Percentiles rank a stretch among this genome's conserved stretches.
Evolutionary conservation across 2,329 filamentous ascomycete genomes (phyloP).

Genomic region (Chrysosporium queenslandicum): DNA sequence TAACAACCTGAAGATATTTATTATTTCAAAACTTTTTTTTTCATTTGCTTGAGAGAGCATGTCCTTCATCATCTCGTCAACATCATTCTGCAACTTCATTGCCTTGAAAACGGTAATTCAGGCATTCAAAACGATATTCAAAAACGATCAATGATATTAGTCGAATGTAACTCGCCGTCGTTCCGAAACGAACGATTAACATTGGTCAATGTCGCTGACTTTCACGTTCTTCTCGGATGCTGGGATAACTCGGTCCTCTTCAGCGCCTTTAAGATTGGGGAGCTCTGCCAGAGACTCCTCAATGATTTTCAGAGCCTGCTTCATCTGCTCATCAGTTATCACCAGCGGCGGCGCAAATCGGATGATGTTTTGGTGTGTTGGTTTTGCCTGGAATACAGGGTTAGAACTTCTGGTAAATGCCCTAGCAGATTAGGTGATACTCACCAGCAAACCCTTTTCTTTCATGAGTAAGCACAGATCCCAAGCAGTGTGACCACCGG

Average conservation of each 20-base stretch:
- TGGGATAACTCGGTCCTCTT: constrained; percentile 48
- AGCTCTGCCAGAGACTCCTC: constrained; percentile 71
- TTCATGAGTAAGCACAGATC: constrained; percentile 94
- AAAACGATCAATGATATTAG: too few relatives aligned
- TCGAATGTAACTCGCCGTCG: too few relatives aligned
- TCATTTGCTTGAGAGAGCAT: background rate
- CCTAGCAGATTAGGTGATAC: constrained; percentile 25
- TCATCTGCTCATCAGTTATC: constrained; percentile 79
- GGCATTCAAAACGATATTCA: too few relatives aligned
- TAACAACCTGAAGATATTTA: background rate
- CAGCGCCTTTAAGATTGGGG: constrained; percentile 49
- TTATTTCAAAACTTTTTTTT: background rate
- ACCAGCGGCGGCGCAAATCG: constrained; percentile 92
- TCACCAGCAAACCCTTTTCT: constrained; percentile 83
- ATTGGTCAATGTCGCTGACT: constrained; percentile 2
- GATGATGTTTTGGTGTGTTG: constrained; percentile 97
- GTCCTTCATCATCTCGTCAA: background rate
- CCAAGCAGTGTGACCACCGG: constrained; percentile 82
- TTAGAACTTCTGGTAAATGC: background rate
- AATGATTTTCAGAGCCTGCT: constrained; percentile 68
- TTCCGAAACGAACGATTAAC: background rate
- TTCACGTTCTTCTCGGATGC: constrained; percentile 46
- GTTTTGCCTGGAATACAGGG: constrained; percentile 64
- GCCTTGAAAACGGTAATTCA: background rate
- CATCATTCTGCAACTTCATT: background rate